Evolutionary conservation across 371 early-diverging fungal species (phyloP).

Genomic region (Rhizopus stolonifer): DNA sequence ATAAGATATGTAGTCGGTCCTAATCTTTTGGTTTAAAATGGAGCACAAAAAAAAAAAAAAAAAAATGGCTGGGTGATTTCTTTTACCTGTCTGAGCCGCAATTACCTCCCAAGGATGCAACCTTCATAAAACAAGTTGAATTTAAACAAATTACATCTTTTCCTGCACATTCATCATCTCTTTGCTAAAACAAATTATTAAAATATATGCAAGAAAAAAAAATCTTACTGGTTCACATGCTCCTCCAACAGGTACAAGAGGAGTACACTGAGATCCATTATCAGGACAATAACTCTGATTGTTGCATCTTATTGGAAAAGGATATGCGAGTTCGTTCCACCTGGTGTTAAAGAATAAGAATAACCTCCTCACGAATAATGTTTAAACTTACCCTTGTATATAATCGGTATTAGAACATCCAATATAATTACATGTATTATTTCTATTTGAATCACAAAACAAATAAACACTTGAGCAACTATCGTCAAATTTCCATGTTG

Average conservation of each 20-base stretch:
- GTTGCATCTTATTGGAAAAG: slow-evolving; percentile 22
- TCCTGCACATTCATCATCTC: slow-evolving; percentile 29
- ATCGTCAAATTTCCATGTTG: slow-evolving; percentile 27
- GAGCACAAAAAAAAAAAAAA: neutral
- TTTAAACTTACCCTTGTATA: slow-evolving; percentile 21
- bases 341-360: slow-evolving; percentile 6
- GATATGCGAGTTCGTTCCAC: slow-evolving; percentile 17
- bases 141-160: slow-evolving; percentile 26
- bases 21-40: slow-evolving; percentile 10
- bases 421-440: slow-evolving; percentile 24
- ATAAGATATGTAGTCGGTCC: slow-evolving; percentile 34
- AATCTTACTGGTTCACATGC: slow-evolving; percentile 21
- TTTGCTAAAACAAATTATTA: slow-evolving; percentile 14
- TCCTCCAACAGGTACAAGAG: slow-evolving; percentile 11
- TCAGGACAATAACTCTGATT: slow-evolving; percentile 28
- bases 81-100: slow-evolving; percentile 28
- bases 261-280: slow-evolving; percentile 21
- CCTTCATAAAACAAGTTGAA: slow-evolving; percentile 24
- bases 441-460: slow-evolving; percentile 20
- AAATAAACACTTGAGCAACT: slow-evolving; percentile 27
- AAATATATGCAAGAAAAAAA: neutral
- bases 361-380: neutral
- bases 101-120: slow-evolving; percentile 22
- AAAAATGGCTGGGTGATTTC: neutral
- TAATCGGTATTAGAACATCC: slow-evolving; percentile 31